phyloP scores from a whole-genome alignment of 805 yeast genomes.

The Spathaspora boniae region DNA sequence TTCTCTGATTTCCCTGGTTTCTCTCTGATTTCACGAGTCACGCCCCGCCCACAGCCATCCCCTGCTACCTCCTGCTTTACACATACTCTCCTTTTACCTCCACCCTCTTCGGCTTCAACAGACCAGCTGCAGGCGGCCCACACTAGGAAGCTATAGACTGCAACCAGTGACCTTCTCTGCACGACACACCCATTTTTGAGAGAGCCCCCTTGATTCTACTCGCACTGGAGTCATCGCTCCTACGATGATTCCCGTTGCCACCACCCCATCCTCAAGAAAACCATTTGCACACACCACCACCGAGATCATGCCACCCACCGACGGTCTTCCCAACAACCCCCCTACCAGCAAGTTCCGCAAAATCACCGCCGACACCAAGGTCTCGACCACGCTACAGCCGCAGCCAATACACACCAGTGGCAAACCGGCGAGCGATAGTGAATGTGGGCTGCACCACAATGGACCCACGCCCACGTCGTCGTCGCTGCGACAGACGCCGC shows the following conservation, averaged over 20 bases:
- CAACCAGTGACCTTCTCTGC: background rate
- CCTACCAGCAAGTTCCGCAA: constrained; percentile 1
- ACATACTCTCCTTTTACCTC: no score
- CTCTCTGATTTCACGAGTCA: no score
- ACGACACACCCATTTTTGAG: background rate
- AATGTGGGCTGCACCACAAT: background rate
- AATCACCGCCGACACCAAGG: constrained; percentile 4
- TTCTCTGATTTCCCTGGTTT: no score
- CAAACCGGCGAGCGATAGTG: background rate
- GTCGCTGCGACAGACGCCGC: constrained; percentile 2
- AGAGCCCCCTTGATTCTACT: constrained; percentile 3
- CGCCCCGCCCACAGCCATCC: no score
- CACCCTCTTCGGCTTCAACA: background rate
- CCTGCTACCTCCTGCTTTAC: no score
- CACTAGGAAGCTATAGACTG: background rate
- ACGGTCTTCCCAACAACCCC: background rate
- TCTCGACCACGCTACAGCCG: constrained; percentile 3
- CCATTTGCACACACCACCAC: background rate
- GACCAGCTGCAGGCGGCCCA: constrained; percentile 1
- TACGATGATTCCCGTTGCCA: background rate
- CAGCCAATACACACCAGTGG: background rate
- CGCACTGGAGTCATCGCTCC: background rate
- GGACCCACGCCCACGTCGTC: background rate
- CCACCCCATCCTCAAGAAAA: background rate
- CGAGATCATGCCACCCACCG: no score